Evolutionary conservation across 108 stramenopile species (phyloP).

Genomic region (Skeletonema costatum): DNA sequence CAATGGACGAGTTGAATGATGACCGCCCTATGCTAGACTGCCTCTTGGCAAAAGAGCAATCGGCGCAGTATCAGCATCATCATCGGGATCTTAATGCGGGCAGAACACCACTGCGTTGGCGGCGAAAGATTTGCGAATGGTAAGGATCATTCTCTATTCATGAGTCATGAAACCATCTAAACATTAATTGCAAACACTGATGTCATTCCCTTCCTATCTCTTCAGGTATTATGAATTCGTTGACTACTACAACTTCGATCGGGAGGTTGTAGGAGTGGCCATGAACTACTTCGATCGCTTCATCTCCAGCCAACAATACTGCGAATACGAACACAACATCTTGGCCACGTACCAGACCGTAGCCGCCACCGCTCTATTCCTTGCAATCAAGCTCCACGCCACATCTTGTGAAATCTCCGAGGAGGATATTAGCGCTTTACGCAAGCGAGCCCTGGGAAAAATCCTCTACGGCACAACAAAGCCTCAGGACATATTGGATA

Average conservation of each 20-base stretch:
- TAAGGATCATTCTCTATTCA: background rate
- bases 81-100: background rate
- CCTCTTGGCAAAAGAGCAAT: slow-evolving; percentile 7
- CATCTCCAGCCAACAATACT: slow-evolving; percentile 23
- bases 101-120: slow-evolving; percentile 21
- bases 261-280: slow-evolving; percentile 66
- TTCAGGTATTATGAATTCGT: slow-evolving; percentile 25
- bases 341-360: slow-evolving; percentile 54
- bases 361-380: slow-evolving; percentile 68
- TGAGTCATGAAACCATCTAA: background rate
- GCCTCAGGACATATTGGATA: slow-evolving; percentile 37
- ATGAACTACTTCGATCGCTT: slow-evolving; percentile 64
- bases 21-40: background rate
- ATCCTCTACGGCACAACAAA: background rate
- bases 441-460: background rate
- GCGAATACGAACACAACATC: slow-evolving; percentile 1
- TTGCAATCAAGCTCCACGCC: slow-evolving; percentile 52
- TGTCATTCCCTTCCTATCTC: background rate
- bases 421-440: background rate
- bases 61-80: background rate
- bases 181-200: background rate
- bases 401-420: background rate
- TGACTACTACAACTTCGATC: slow-evolving; percentile 59
- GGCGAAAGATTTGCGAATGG: slow-evolving; percentile 66
- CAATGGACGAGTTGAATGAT: slow-evolving; percentile 9